Conservation (phyloP, 352 stramenopile species). For the Lagenidium sp. region DNA sequence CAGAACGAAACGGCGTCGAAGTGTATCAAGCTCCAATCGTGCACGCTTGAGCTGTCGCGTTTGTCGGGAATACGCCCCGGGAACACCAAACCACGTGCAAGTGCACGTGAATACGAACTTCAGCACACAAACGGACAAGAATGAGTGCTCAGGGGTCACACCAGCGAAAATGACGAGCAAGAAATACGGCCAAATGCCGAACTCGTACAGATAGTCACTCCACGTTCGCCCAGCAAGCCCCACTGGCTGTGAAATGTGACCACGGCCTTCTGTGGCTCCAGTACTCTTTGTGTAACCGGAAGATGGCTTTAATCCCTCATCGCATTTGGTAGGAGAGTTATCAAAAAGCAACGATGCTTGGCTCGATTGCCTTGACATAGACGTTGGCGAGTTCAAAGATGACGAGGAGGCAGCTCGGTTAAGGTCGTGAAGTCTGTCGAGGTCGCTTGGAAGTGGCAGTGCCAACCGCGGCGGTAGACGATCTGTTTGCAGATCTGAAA, state of each 20-base stretch:
- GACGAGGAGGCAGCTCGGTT: slow-evolving; percentile 2
- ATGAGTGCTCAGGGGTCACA: slow-evolving; percentile 21
- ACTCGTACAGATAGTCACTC: slow-evolving; percentile 55
- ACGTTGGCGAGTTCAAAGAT: slow-evolving; percentile 2
- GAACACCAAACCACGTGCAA: slow-evolving; percentile 59
- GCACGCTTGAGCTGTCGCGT: slow-evolving; percentile 41
- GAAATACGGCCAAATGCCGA: slow-evolving; percentile 67
- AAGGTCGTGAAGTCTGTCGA: slow-evolving; percentile 1
- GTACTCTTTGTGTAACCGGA: background rate
- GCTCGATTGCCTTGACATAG: too few species aligned
- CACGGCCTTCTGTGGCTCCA: background rate
- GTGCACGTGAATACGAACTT: slow-evolving; percentile 68
- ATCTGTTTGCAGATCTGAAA: slow-evolving; percentile 30
- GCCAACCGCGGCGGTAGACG: slow-evolving; percentile 23
- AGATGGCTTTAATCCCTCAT: too few species aligned
- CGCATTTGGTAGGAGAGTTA: too few species aligned
- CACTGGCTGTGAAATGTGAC: background rate
- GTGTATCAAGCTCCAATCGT: slow-evolving; percentile 26
- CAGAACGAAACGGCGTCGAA: slow-evolving; percentile 43
- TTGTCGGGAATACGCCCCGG: slow-evolving; percentile 41
- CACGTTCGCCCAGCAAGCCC: background rate
- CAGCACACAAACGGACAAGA: slow-evolving; percentile 37
- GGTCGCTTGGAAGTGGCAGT: slow-evolving; percentile 5
- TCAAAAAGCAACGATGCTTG: slow-evolving; percentile 1
- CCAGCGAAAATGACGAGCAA: slow-evolving; percentile 45